Evolutionary conservation across 2,329 filamentous ascomycete species (phyloP), one percentile per base, ranked within the genome.

Genomic region (Epicoccum sorghinum): DNA sequence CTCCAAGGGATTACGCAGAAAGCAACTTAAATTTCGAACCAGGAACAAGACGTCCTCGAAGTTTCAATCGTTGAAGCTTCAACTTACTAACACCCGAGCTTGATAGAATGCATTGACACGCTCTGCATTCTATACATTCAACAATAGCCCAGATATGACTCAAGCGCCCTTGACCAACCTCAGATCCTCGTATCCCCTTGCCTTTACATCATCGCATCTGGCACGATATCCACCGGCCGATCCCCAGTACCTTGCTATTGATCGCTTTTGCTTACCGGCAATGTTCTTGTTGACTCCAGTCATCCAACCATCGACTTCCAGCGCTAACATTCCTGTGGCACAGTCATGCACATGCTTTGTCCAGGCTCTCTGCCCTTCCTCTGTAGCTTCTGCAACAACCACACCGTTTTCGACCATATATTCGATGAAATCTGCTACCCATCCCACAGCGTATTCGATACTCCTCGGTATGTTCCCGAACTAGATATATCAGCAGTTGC

Each of bases 221-320:
- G 66, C 71, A 45, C 79, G 66, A 58, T 78, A 83, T 2, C 75
- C 79, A 0, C 74, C 71, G 0, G 77, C 79, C 4, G 75, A 71
- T 0, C 80, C 80, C 27, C 74, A 74, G 52, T 83, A 83, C 40
- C 80, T 68, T 3, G 77, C 76, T 58, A 83, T 73, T 7, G 70
- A 77, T 40, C 80, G 70, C 55, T 75, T 76, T 59, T 77, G 72
- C 69, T 61, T 61, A 7, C 60, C 61, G 13, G 72, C 69, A 30
- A 83, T 60, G 52, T 83, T 82, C 58, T 74, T 80, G 58, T 83
- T 83, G 1, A 83, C 78, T 0, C 81, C 82, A 2, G 80, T 83
- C 80, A 83, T 82, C 82, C 81, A 84, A 1, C 75, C 78, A 55
- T 83, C 80, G 0, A 82, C 78, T 56, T 82, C 75, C 53, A 79